Evolutionary conservation across 768 basidiomycete genomes (phyloP).

Genomic region (Leccinellum luteum): DNA sequence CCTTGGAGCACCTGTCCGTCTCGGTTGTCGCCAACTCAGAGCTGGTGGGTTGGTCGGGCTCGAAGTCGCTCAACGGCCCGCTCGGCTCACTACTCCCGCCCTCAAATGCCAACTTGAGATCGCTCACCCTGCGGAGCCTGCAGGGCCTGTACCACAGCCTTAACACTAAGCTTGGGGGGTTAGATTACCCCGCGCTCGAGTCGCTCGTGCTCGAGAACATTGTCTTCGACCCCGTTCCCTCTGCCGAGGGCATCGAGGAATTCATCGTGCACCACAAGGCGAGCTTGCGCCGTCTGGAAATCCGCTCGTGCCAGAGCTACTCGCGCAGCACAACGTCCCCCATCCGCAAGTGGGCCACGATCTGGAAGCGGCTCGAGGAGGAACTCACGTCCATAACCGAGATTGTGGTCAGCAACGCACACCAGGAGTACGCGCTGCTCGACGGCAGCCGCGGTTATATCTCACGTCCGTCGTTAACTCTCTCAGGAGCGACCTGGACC

Average conservation of each 20-base stretch:
- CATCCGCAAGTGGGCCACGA: slow-evolving; percentile 26
- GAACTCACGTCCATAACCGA: slow-evolving; percentile 24
- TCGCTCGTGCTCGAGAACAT: slow-evolving; percentile 29
- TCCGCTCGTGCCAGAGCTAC: slow-evolving; percentile 27
- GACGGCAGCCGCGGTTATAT: slow-evolving; percentile 23
- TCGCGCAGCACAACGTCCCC: slow-evolving; percentile 6
- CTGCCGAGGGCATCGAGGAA: slow-evolving; percentile 25
- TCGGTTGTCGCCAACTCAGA: slow-evolving; percentile 32
- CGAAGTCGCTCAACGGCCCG: slow-evolving; percentile 26
- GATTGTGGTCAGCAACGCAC: slow-evolving; percentile 14
- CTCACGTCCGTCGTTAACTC: slow-evolving; percentile 8
- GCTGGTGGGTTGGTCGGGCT: slow-evolving; percentile 30
- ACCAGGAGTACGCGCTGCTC: slow-evolving; percentile 23
- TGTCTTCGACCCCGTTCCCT: slow-evolving; percentile 23
- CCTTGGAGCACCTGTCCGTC: slow-evolving; percentile 30
- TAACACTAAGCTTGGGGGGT: slow-evolving; percentile 17
- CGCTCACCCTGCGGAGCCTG: slow-evolving; percentile 28
- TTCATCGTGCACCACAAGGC: slow-evolving; percentile 31
- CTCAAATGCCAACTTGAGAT: slow-evolving; percentile 18
- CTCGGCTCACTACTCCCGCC: slow-evolving; percentile 25
- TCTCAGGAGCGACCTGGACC: not conserved
- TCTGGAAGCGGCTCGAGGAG: slow-evolving; percentile 23
- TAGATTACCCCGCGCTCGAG: slow-evolving; percentile 25
- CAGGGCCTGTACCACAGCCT: slow-evolving; percentile 28
- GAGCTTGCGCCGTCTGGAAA: slow-evolving; percentile 21